Evolutionary conservation across 1,284 basidiomycete genomes (phyloP).

Genomic region (Austropuccinia psidii): DNA sequence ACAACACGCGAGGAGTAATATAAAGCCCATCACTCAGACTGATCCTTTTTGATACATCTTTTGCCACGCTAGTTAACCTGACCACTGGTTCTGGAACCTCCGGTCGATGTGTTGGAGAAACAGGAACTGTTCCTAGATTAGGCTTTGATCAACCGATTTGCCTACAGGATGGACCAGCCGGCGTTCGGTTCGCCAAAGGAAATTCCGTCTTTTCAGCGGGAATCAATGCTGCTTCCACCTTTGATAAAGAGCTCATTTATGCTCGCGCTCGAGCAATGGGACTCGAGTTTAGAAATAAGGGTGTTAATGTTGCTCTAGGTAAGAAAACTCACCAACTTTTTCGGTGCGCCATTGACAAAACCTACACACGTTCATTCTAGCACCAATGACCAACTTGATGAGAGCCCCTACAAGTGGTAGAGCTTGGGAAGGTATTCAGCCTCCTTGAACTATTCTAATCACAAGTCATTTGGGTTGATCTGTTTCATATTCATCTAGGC

Average conservation of each 20-base stretch:
- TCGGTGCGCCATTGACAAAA: too few species aligned
- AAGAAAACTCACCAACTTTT: too few species aligned
- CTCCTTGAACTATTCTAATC: too few species aligned
- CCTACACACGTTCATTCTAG: conserved; percentile 38
- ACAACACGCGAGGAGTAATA: too few species aligned
- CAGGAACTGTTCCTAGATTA: conserved; percentile 39
- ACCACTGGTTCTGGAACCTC: conserved; percentile 22
- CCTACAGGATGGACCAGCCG: conserved; percentile 45
- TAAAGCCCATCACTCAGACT: too few species aligned
- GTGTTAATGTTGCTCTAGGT: conserved; percentile 46
- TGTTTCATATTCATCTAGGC: conserved; percentile 12
- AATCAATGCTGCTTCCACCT: conserved; percentile 45
- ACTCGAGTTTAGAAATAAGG: conserved; percentile 45
- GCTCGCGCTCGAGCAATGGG: conserved; percentile 44
- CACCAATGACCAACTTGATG: conserved; percentile 42
- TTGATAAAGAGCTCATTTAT: conserved; percentile 42
- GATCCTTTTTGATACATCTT: too few species aligned
- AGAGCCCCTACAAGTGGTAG: conserved; percentile 41
- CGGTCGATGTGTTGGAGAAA: conserved; percentile 30
- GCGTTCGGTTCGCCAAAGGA: conserved; percentile 43
- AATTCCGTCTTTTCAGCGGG: conserved; percentile 45
- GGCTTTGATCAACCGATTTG: conserved; percentile 43
- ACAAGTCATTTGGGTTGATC: too few species aligned
- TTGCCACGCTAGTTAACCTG: conserved; percentile 24
- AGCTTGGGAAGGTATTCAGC: conserved; percentile 43